Percentiles rank a stretch among this genome's conserved stretches.
Evolutionary conservation across 176 grass and related monocot species (phyloP).

Genomic region (Areca catechu): DNA sequence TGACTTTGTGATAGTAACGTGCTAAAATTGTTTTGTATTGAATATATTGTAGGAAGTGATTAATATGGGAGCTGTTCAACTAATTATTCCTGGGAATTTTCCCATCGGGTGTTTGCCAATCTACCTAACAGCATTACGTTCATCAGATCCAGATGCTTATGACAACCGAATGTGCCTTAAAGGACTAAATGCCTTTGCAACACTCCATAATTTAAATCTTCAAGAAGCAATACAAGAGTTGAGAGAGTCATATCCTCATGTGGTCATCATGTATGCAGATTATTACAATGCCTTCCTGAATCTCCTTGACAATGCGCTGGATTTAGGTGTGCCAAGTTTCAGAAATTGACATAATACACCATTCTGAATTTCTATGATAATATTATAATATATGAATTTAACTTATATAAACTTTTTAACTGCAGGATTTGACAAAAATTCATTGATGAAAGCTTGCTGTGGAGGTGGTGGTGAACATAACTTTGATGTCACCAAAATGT

Average conservation of each 20-base stretch:
- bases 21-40: too few relatives aligned
- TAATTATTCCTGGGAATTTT: conserved; percentile 72
- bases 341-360: too few relatives aligned
- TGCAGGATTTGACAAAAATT: conserved; percentile 48
- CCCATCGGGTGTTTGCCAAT: conserved; percentile 77
- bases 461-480: conserved; percentile 47
- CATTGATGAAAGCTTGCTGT: conserved; percentile 57
- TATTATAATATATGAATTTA: too few relatives aligned
- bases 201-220: conserved; percentile 62
- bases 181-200: conserved; percentile 56
- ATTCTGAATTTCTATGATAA: too few relatives aligned
- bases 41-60: conserved; percentile 42
- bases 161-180: conserved; percentile 52
- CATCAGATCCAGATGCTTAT: conserved; percentile 8
- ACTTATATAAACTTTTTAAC: too few relatives aligned
- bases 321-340: conserved; percentile 25
- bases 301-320: conserved; percentile 38
- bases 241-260: conserved; percentile 30
- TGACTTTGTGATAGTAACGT: too few relatives aligned
- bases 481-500: conserved; percentile 47
- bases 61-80: conserved; percentile 43
- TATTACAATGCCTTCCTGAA: conserved; percentile 73
- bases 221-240: conserved; percentile 35
- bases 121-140: conserved; percentile 62
- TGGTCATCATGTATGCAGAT: conserved; percentile 58